Conservation (phyloP, 2,329 filamentous ascomycete species). For the Claviceps sorghi region DNA sequence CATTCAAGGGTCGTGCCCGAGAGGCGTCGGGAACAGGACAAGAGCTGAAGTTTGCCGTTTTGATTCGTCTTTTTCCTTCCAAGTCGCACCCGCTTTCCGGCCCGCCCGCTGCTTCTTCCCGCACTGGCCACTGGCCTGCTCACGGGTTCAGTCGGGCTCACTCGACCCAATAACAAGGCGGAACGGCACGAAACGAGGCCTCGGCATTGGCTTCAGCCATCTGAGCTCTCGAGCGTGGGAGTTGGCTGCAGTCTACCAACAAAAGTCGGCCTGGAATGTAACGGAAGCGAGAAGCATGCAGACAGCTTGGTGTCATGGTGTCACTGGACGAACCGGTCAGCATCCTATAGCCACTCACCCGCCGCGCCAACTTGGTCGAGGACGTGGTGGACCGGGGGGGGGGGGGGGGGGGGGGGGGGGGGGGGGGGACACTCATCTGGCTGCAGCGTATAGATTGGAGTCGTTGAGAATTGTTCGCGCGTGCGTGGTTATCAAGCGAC, state of each 20-base stretch:
- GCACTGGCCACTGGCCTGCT: background rate
- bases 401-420: too few species aligned
- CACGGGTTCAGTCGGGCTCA: background rate
- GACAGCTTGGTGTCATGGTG: background rate
- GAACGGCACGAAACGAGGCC: background rate
- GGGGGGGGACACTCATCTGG: background rate
- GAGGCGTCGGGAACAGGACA: background rate
- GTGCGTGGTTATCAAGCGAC: background rate
- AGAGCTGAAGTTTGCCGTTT: background rate
- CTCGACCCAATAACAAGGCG: background rate
- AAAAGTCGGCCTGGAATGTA: background rate
- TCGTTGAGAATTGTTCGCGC: background rate
- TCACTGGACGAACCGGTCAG: conserved; percentile 1
- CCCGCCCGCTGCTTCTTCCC: background rate
- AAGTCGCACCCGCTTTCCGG: background rate
- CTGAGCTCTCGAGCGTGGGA: background rate
- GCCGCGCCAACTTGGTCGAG: background rate
- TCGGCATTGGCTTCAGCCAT: background rate
- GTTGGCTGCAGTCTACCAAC: background rate
- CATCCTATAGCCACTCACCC: background rate
- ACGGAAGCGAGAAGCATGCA: background rate
- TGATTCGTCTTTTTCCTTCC: background rate
- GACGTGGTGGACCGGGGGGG: too few species aligned
- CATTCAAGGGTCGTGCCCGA: background rate
- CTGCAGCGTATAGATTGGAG: background rate